Evolutionary conservation across 1,284 basidiomycete genomes (phyloP), one percentile per base, ranked within the genome.

Genomic region (Boletus austroedulis): DNA sequence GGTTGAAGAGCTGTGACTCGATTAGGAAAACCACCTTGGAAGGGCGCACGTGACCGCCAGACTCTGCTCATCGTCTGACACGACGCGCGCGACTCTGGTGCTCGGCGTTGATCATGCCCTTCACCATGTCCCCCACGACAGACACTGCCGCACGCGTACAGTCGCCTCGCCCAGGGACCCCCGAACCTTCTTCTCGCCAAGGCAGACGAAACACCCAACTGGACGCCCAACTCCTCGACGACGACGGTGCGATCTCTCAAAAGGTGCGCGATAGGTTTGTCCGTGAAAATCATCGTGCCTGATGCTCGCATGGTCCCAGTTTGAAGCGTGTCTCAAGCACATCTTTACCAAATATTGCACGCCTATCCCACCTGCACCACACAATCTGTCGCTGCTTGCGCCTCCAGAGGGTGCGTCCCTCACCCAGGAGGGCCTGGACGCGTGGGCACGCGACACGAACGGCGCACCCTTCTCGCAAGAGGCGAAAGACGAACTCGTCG

Each of bases 371-470:
- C 65, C 66, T 50, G 50, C 50, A 44, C 59, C 56, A 5, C 52
- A 61, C 4, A 62, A 60, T 11, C 60, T 32, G 1, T 64, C 61
- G 55, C 60, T 83, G 40, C 73, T 79, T 14, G 73, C 73, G 19
- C 84, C 87, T 10, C 83, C 83, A n/a, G 73, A 78, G 17, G 78
- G 78, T 63, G 84, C 87, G 53, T 85, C 77, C 67, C 75, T 90
- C 26, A 76, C 80, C 8, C 71, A 76, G 1, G 76, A 82, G 58
- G 88, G 83, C 8, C 71, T 92, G 47, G 88, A 90, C 68, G 77
- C 79, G 45, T 92, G 87, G 86, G 88, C 88, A 23, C 75, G 74
- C 34, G 89, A 90, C 62, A 92, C 89, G 15, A 92, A 92, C 62
- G 89, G 89, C 29, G 78, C 80, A 31, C 84, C 86, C 19, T 87